Evolutionary conservation across 106 monocot genomes (phyloP), one percentile per base, ranked within the genome.

Genomic region (Acorus gramineus): DNA sequence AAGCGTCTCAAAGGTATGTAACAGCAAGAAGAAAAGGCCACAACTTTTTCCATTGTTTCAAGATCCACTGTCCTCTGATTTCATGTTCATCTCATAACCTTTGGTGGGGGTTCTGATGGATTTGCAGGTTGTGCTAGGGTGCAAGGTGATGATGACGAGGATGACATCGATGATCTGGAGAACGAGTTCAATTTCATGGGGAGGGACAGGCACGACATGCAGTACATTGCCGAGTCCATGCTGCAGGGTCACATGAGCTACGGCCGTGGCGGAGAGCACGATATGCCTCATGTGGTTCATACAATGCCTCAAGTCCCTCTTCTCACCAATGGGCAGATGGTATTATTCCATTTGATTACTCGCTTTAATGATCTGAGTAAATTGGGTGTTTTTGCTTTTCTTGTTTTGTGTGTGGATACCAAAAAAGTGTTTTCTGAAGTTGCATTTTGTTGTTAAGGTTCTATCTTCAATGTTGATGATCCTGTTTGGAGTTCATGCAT

Each of bases 281-380:
- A 55, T 8, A n/a, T 55, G 55, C 4, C 11, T 55, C 55, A 55
- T 4, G 9, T 55, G 4, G 55, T 55, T 8, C 7, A 55, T 13
- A 55, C 55, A 4, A 8, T 13, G 11, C 55, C 55, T 10, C 55
- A 55, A 55, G 55, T 55, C 4, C 11, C 55, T 55, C 11, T 55
- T 10, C 55, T 55, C 9, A 55, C 55, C 55, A 55, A 55, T 55
- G 55, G 55, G 4, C 9, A 55, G 55, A 55, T 55, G 55, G 55
- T 55, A 28, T 28, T 28, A 28, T 28, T 28, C 28, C 28, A 28
- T 28, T 28, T 28, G 28, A 28, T 28, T 28, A 28, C 28, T 28
- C 28, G 1, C 28, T 28, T 28, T 28, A 28, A 28, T 28, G 28
- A 28, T 28, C 28, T 1, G 28, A 28, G 28, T 28, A 28, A 28